These are phyloP conservation scores for Neonectria faginata DNA, from an alignment of 2,329 filamentous ascomycete genomes.

Conservation along the genomic window DNA sequence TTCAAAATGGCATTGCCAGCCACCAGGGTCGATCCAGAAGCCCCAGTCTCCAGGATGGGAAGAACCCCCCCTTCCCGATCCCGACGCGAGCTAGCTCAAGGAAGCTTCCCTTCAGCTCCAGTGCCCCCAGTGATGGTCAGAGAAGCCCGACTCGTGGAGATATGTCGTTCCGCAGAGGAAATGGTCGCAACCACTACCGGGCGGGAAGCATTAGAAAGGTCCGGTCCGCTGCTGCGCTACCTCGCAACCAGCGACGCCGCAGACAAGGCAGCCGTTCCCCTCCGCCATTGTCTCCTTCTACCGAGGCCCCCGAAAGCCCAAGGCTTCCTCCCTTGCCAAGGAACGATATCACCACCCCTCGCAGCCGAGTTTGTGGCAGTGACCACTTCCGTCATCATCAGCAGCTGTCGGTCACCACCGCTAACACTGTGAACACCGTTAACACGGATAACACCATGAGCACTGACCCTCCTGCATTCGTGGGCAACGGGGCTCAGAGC, in stretches of 20 bases:
- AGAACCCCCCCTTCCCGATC: constrained; percentile 88
- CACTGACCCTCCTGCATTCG: constrained; percentile 57
- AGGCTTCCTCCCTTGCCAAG: constrained; percentile 77
- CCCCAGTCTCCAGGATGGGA: constrained; percentile 71
- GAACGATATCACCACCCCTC: constrained; percentile 76
- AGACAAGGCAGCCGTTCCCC: constrained; percentile 70
- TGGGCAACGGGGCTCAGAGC: constrained; percentile 70
- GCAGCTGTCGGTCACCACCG: constrained; percentile 71
- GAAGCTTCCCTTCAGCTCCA: constrained; percentile 73
- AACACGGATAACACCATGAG: constrained; percentile 63
- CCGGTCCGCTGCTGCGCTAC: constrained; percentile 82
- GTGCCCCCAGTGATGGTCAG: constrained; percentile 76
- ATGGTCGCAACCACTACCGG: constrained; percentile 62
- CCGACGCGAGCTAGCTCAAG: constrained; percentile 90
- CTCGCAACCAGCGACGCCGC: constrained; percentile 63
- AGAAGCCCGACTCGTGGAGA: constrained; percentile 77
- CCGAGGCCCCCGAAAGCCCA: constrained; percentile 76
- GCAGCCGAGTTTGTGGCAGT: constrained; percentile 56
- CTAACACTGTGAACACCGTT: constrained; percentile 54
- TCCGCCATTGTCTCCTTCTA: constrained; percentile 74
- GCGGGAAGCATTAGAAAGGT: constrained; percentile 81
- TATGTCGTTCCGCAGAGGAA: constrained; percentile 67
- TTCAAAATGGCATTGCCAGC: constrained; percentile 79
- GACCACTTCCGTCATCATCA: constrained; percentile 63
- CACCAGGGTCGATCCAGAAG: constrained; percentile 74